Evolutionary conservation across 805 yeast species (phyloP).

Genomic region (Metschnikowia cubensis): DNA sequence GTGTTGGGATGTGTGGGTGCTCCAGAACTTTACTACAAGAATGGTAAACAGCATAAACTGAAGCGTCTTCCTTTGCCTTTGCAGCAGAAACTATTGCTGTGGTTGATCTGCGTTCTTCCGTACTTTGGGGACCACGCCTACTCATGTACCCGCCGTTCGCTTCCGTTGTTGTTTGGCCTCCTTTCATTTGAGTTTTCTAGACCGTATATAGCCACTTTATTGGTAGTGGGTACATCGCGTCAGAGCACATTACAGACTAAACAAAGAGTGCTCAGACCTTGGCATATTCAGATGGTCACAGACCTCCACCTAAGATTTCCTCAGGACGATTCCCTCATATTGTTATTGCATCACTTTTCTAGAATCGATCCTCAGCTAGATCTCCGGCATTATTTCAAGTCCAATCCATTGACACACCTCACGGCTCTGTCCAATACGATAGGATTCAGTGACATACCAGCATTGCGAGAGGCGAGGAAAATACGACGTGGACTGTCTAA

Average conservation of each 20-base stretch:
- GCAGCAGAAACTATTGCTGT: slow-evolving; percentile 14
- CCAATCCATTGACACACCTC: not conserved
- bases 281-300: slow-evolving; percentile 14
- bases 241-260: not conserved
- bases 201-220: slow-evolving; percentile 12
- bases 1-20: slow-evolving; percentile 15
- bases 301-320: slow-evolving; percentile 13
- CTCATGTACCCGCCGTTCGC: slow-evolving; percentile 4
- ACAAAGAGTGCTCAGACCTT: slow-evolving; percentile 6
- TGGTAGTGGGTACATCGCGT: slow-evolving; percentile 9
- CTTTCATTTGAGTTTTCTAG: slow-evolving; percentile 17
- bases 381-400: slow-evolving; percentile 1
- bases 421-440: not conserved
- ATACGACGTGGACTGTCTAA: not conserved
- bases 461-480: not conserved
- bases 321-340: slow-evolving; percentile 11
- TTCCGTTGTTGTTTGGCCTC: slow-evolving; percentile 15
- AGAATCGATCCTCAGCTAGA: not conserved
- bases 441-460: not conserved
- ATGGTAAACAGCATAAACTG: slow-evolving; percentile 19
- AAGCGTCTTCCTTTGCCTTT: slow-evolving; percentile 13
- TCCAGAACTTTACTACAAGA: slow-evolving; percentile 16
- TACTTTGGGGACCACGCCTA: slow-evolving; percentile 9
- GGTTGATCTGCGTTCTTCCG: slow-evolving; percentile 15
- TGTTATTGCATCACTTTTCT: slow-evolving; percentile 7